Evolutionary conservation across 2,329 filamentous ascomycete species (phyloP), one percentile per base, ranked within the genome.

Genomic region (Paecilomyces dactylethromorphus): DNA sequence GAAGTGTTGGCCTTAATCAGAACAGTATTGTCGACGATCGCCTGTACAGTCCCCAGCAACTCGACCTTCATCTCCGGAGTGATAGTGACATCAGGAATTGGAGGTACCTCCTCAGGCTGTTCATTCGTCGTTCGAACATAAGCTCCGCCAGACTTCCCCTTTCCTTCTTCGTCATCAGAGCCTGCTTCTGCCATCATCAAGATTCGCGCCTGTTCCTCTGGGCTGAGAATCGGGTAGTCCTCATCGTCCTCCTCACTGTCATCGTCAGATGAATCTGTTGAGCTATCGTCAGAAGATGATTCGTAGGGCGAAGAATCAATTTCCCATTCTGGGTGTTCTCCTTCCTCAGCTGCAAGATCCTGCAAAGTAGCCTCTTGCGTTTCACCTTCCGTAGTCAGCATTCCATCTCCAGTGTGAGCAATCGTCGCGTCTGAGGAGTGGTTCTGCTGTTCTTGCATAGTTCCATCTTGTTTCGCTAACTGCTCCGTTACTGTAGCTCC

Each of bases 121-220:
- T 99, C 94, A 72, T 97, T 96, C 70, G 91, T 88, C 0, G 92
- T 96, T 59, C 89, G 86, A 52, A 95, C 76, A 52, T 84, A 82
- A 1, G 76, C 72, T 32, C 72, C 76, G 21, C 71, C 66, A 3
- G 70, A 66, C 66, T 76, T 74, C 31, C 73, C 70, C 56, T 81
- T 82, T 24, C 78, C 78, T 15, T 84, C 83, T 12, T 92, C 91
- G 56, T 92, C 89, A 58, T 94, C 92, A 1, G 89, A 92, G 1
- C 86, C 90, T 32, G 82, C 87, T 63, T 93, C 92, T 51, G 85
- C 89, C 62, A 88, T 84, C 91, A 97, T 95, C 22, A 97, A 79
- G 54, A 96, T 86, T 33, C 88, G 87, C 0, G 90, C 91, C 59
- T 90, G 88, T 71, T 96, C 92, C 67, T 92, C 91, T 1, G 92